Base-by-base conservation (phyloP, 768 basidiomycete genomes). In the Termitomyces sp. region DNA sequence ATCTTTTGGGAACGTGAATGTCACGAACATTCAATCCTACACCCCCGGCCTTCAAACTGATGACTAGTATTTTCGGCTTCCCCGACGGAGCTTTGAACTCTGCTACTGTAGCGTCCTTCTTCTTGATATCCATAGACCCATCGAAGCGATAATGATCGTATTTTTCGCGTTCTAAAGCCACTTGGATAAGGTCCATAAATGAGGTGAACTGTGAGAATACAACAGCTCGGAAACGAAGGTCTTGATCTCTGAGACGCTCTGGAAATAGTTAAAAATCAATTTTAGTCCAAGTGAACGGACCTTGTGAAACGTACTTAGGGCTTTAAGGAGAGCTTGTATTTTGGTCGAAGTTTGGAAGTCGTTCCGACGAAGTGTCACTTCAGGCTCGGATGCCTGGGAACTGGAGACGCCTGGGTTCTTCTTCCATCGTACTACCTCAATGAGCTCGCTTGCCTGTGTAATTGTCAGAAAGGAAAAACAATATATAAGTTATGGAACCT, bases 261-360 rank as follows among this genome's bases (percentile, higher is more conserved):
- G 61, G 8, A 48, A 27, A 54, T 42, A 34, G 24, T n/a, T 53
- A 18, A 18, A 1, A 45, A 11, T 30, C 54, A 55, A 30, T 55
- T 11, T n/a, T 41, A 30, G 45, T 31, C 20, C 48, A 33, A 33
- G 34, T 45, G 52, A 20, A 31, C 11, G n/a, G 13, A n/a, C 34
- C 36, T 18, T 12, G 18, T 18, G 41, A 33, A 6, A 76, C 78
- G 55, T 68, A 84, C 91, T 79, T 5, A 98, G 79, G 68, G 88
- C 82, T 58, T 83, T 78, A 9, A 91, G 71, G 30, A 98, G 74
- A 1, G 95, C 95, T 56, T 94, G 83, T 3, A 98, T 76, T 72
- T 98, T 98, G 0, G 95, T 97, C 9, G 92, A 95, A 4, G 92
- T 89, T 41, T 84, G 81, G 72, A 97, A 93, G 72, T 95, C 85